Base-by-base conservation (phyloP, 192 early-diverging fungal species). In the Glomus cerebriforme region DNA sequence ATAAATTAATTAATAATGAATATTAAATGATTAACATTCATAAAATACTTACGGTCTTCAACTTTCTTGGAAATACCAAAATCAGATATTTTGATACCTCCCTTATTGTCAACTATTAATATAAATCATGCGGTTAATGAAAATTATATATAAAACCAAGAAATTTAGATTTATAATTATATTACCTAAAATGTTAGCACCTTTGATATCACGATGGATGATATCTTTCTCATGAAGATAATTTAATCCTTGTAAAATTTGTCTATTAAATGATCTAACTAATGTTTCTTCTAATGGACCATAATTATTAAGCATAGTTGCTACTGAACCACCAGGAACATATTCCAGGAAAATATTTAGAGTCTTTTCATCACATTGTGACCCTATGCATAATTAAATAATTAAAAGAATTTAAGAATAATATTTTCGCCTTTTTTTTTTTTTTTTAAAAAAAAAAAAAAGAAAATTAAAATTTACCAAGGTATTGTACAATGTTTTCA, bases 41-140 rank as follows among this genome's bases (percentile, higher is more conserved):
- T 15, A 7, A 78, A 60, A 19, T 78, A 79, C 83, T 84, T 87
- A 87, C 88, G 87, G 59, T 93, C 91, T 80, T 95, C 93, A 3
- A 95, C 92, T 70, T 92, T 97, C 88, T 99, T 99, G 10, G 97
- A 98, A 68, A 99, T 99, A 12, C 98, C 98, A 89, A 99, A 99
- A 83, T 99, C 98, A 2, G 97, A 94, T 58, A 99, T 99, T 86
- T 99, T 99, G 62, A 94, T 95, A 32, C 92, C 90, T 3, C 96
- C 97, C 65, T 96, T 92, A 75, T 93, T 93, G 83, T 97, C 96
- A 19, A 99, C 93, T 68, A 29, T 43, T 12, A 43, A 10, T 12
- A 43, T 10, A 43, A 12, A 43, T 12, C 39, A 43, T 1, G 2
- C 39, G 10, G 39, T 12, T 10, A 12, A 43, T 43, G 12, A 43